Evolutionary conservation across 2,329 filamentous ascomycete genomes (phyloP), one percentile per base, ranked within the genome.

Genomic region (Helminthosporium solani): DNA sequence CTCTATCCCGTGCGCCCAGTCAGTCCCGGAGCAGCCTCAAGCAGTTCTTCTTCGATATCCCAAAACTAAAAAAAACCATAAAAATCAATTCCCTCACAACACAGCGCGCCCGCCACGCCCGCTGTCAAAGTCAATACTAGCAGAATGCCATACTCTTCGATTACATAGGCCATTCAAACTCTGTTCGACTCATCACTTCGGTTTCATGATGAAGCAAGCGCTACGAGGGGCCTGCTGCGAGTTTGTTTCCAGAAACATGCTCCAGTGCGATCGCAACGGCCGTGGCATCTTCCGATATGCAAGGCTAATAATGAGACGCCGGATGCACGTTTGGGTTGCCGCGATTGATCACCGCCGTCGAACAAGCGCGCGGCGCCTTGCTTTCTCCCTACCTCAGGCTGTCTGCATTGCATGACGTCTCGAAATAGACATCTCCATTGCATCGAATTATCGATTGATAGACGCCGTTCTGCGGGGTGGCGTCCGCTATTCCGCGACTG

Each of bases 231-330:
- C 30, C 47, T 46, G 46, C 42, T 35, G 38, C 42, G 33, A 35
- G 37, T 37, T 47, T 40, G 33, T 33, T 50, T 48, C 46, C 37
- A 20, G 42, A 54, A 53, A 52, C 45, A 50, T 52, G 49, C 45
- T 45, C 51, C n/a, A n/a, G n/a, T 57, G 44, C 49, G 49, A 44
- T 44, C 15, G 7, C 28, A 31, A 39, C 39, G 45, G 46, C 30
- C 38, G 41, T 49, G 46, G 35, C 33, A 30, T 27, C 6, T 9
- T 9, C 28, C 8, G 8, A 31, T 31, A 31, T 27, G 25, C 25
- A 14, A 31, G 12, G 33, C 44, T 52, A 58, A 60, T 50, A 51
- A 56, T 56, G 53, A n/a, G n/a, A n/a, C 52, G 47, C 52, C 53
- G 42, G 42, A 44, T 44, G 52, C 53, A 52, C 42, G 35, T 54